These are phyloP conservation scores for Pistacia atlantica DNA, from an alignment of 345 rosid species.

Conservation along the genomic window DNA sequence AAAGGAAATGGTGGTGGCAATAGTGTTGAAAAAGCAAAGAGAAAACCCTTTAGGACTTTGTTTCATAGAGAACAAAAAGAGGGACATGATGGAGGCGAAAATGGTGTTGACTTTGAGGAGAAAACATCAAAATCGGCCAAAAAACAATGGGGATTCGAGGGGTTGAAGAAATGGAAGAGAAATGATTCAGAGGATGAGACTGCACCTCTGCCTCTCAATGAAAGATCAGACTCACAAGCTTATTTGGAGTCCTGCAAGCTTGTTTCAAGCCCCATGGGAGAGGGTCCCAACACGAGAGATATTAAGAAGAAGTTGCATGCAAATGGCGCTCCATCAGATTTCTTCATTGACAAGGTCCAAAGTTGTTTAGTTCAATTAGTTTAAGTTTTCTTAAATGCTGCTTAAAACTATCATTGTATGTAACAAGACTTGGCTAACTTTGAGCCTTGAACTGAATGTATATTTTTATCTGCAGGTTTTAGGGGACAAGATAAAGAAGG, in stretches of 20 bases:
- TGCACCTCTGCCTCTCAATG: constrained; percentile 57
- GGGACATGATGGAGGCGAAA: constrained; percentile 17
- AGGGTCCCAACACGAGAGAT: constrained; percentile 64
- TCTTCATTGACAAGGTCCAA: constrained; percentile 69
- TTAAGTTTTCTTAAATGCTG: background rate
- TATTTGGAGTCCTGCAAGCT: constrained; percentile 34
- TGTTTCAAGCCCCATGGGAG: constrained; percentile 50
- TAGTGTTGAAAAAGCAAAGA: constrained; percentile 38
- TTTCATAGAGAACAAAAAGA: constrained; percentile 46
- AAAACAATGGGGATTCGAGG: constrained; percentile 69
- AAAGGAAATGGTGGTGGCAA: constrained; percentile 31
- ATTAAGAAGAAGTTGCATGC: constrained; percentile 68
- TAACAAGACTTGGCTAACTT: background rate
- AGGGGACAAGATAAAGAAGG: constrained; percentile 75
- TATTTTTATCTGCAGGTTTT: constrained; percentile 43
- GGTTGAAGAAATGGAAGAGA: constrained; percentile 69
- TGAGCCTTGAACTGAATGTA: constrained; percentile 7
- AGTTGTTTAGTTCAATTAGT: too few relatives aligned
- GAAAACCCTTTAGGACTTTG: constrained; percentile 52
- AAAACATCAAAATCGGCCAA: constrained; percentile 45
- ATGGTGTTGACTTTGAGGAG: constrained; percentile 30
- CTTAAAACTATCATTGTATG: background rate
- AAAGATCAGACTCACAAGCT: constrained; percentile 48
- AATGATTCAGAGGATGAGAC: constrained; percentile 63
- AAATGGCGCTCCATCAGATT: constrained; percentile 68